phyloP scores from a whole-genome alignment of 176 grass and related monocot species.

The Paspalum notatum region DNA sequence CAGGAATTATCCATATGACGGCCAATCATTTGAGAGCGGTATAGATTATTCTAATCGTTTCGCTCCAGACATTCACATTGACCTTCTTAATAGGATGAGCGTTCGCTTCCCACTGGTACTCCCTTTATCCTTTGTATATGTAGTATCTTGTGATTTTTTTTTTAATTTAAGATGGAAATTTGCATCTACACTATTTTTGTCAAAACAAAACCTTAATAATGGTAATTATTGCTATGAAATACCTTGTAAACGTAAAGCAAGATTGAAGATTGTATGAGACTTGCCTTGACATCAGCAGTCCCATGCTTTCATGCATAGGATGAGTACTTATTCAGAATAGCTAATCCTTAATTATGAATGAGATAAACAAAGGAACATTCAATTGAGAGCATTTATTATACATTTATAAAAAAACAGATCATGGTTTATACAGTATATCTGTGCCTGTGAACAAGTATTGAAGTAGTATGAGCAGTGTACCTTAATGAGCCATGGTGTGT shows the following conservation, averaged over 20 bases:
- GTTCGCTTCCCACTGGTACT: neutral
- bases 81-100: neutral
- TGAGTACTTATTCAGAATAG: neutral
- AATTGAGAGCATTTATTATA: neutral
- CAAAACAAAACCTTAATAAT: neutral
- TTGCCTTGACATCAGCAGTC: neutral
- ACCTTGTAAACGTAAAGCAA: neutral
- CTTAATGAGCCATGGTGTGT: neutral
- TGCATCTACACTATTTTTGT: neutral
- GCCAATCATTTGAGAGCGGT: neutral
- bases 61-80: neutral
- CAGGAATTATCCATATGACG: neutral
- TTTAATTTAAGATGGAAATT: neutral
- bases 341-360: neutral
- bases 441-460: neutral
- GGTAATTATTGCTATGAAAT: neutral
- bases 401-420: neutral
- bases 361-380: neutral
- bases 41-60: neutral
- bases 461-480: neutral
- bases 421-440: neutral
- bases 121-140: neutral
- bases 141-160: neutral
- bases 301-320: neutral
- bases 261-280: neutral